Base-by-base conservation (phyloP, 352 stramenopile species). In the Phytophthora europaea region DNA sequence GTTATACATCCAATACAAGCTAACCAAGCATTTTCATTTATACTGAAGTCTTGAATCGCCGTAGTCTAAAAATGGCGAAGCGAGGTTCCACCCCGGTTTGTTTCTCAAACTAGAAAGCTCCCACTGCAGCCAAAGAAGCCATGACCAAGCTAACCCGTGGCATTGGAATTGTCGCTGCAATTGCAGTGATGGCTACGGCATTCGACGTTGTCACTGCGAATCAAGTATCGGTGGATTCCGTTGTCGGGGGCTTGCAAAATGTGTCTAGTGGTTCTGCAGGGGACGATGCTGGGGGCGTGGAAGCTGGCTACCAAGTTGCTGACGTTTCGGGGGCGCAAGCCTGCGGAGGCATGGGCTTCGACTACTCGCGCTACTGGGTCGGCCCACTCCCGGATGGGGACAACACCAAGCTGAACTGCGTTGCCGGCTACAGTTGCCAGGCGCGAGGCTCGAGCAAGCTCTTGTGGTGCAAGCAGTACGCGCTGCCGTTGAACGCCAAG, bases 401-500 rank as follows among this genome's bases (percentile, higher is more conserved):
- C 53, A 16, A 36, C 10, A 77, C 70, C 23, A 65, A 67, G n/a
- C 20, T 77, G 7, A 66, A 55, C 3, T 77, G 70, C n/a, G 66
- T 77, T 34, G 54, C 70, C 15, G 70, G 70, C 10, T 77, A 64
- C 16, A 59, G 54, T 20, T 77, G 70, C 23, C 53, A 74, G 52
- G 18, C 55, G 6, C 40, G 59, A 23, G 61, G 22, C 34, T 64
- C 65, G 9, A 70, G 47, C 15, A 8, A 48, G 9, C 51, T 70
- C 12, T 77, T 70, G 15, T 77, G 70, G 70, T 77, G 70, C 54
- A 69, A 74, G 26, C 70, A 77, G 45, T 77, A 63, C 55, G 70
- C 65, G 18, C 38, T 77, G 20, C 65, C 70, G 22, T 16, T 69
- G 53, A 70, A 70, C 31, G 60, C 57, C 28, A 73, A 77, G 28